Evolutionary conservation across 2,329 filamentous ascomycete genomes (phyloP).

Genomic region (Scedosporium boydii): DNA sequence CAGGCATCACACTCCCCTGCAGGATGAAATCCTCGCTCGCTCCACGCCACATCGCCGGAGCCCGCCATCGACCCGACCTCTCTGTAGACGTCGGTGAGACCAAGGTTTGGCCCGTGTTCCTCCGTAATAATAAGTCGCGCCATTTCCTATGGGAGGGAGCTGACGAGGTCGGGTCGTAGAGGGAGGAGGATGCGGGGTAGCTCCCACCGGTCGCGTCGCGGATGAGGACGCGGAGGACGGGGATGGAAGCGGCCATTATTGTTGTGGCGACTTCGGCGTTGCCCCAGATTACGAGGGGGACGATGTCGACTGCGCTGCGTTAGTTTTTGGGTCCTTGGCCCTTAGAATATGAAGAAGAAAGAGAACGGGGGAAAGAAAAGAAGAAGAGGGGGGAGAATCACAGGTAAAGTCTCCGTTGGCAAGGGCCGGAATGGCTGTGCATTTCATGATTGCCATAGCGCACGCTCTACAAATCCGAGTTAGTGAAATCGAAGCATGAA

Average conservation of each 20-base stretch:
- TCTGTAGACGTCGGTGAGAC: neutral
- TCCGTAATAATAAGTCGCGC: neutral
- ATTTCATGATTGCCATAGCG: neutral
- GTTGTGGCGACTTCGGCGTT: conserved; percentile 13
- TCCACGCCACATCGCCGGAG: neutral
- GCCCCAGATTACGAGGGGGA: conserved; percentile 12
- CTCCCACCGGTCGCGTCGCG: conserved; percentile 4
- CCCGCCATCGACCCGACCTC: neutral
- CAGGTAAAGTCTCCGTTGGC: neutral
- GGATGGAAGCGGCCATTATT: conserved; percentile 13
- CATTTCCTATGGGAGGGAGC: neutral
- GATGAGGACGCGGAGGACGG: conserved; percentile 10
- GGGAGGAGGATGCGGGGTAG: neutral
- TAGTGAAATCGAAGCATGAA: neutral
- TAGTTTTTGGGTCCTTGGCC: too few relatives aligned
- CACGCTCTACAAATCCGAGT: neutral
- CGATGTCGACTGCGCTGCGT: conserved; percentile 9
- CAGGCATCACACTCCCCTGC: neutral
- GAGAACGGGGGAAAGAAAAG: neutral
- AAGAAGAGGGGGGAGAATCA: neutral
- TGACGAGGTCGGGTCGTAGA: neutral
- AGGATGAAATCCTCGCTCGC: neutral
- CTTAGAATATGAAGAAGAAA: neutral
- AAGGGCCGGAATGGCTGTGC: neutral
- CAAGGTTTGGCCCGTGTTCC: neutral